Evolutionary conservation across 768 basidiomycete genomes (phyloP).

Genomic region (Pleurotus djamor): DNA sequence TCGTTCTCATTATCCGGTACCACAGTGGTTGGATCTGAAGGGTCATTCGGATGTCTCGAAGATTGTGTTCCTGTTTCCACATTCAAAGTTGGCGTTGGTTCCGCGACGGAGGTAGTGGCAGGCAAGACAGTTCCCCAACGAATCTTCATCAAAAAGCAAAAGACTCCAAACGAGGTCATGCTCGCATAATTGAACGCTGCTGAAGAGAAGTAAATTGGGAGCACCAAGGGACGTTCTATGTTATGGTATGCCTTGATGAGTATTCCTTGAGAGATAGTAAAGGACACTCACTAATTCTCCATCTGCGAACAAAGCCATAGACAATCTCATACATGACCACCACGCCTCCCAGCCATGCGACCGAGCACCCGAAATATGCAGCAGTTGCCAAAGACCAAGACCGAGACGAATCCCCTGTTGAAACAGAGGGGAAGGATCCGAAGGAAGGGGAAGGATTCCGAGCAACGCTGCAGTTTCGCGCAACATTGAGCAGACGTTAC

Average conservation of each 20-base stretch:
- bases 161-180: slow-evolving; percentile 79
- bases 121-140: slow-evolving; percentile 63
- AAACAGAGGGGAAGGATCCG: slow-evolving; percentile 59
- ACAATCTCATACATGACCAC: slow-evolving; percentile 76
- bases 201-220: slow-evolving; percentile 82
- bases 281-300: slow-evolving; percentile 71
- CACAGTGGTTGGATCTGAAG: not conserved
- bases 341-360: slow-evolving; percentile 69
- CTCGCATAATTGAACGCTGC: slow-evolving; percentile 73
- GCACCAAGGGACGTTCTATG: slow-evolving; percentile 77
- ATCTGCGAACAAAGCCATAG: slow-evolving; percentile 72
- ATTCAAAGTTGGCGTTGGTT: not conserved
- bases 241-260: not conserved
- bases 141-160: slow-evolving; percentile 81
- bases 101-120: slow-evolving; percentile 29
- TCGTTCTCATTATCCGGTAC: not conserved
- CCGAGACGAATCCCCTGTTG: slow-evolving; percentile 54
- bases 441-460: slow-evolving; percentile 69
- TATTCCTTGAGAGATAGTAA: not conserved
- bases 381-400: slow-evolving; percentile 72
- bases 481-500: not conserved
- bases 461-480: slow-evolving; percentile 50
- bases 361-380: slow-evolving; percentile 83
- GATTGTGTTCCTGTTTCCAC: not conserved
- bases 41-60: slow-evolving; percentile 6